Evolutionary conservation across 306 rosid genomes (phyloP), one percentile per base, ranked within the genome.

Genomic region (Vicia sativa): DNA sequence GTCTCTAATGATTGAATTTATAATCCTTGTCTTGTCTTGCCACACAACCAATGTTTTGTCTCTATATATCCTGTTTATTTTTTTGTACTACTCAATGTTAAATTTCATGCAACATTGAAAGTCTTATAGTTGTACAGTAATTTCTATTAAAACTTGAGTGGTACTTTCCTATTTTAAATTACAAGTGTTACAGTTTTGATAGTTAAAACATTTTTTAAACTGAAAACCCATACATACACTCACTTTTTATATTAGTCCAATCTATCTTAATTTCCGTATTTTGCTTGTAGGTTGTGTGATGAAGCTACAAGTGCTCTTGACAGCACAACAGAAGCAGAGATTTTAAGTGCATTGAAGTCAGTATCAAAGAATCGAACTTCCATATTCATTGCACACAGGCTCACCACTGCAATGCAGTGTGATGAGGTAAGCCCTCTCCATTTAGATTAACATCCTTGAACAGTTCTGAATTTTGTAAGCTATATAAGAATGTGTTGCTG

Each of bases 271-370:
- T 19, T 70, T 15, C 60, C 21, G 21, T 73, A 41, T 67, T 34
- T 72, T 53, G 23, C 42, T 74, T 46, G 18, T 80, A 93, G 98
- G 79, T 77, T 93, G 76, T 90, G 98, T 67, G 98, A 93, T 79
- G 98, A 93, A 83, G 98, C 98, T 71, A 93, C 98, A 53, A 93
- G 98, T 83, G 98, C 98, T 53, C 87, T 93, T 45, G 98, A 93
- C 84, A 93, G 98, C 86, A 88, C 98, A 61, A 93, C 98, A 9
- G 97, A 93, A 81, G 96, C 97, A 8, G 98, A 87, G 79, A 88
- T 93, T 74, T 85, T 93, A 82, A 88, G 39, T 72, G 95, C 98
- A 16, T 80, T 93, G 81, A 93, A 83, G 67, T 75, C 96, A 0
- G 70, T 93, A 50, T 86, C 95, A 60, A 86, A 60, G 68, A 88